These are phyloP conservation scores for Leccinum fibrillosum DNA, from an alignment of 768 basidiomycete species.

Conservation along the genomic window DNA sequence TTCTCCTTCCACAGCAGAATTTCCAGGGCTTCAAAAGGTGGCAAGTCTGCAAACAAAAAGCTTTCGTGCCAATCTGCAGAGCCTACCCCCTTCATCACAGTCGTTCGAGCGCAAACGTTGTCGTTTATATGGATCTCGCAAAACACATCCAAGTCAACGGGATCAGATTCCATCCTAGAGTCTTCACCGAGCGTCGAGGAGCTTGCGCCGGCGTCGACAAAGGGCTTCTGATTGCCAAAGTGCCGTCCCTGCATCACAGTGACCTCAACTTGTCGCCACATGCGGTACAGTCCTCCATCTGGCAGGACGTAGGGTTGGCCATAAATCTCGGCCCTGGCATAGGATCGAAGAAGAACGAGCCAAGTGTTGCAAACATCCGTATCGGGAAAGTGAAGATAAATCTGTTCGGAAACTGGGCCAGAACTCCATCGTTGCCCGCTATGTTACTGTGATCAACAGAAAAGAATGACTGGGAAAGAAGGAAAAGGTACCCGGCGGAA, in stretches of 20 bases:
- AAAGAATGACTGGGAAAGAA: constrained; percentile 1
- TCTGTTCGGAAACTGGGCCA: constrained; percentile 50
- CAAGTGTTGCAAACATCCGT: constrained; percentile 66
- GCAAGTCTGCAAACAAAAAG: constrained; percentile 71
- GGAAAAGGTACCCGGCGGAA: constrained; percentile 48
- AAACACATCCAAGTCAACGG: constrained; percentile 64
- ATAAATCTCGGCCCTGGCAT: constrained; percentile 77
- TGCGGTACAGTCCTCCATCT: constrained; percentile 77
- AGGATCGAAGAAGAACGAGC: constrained; percentile 77
- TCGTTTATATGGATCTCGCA: constrained; percentile 78
- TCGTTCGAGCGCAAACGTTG: constrained; percentile 68
- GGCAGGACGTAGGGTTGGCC: constrained; percentile 51
- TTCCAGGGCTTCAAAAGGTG: constrained; percentile 71
- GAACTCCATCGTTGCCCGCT: constrained; percentile 65
- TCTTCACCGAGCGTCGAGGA: constrained; percentile 31
- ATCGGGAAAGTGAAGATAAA: constrained; percentile 72
- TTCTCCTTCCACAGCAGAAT: constrained; percentile 70
- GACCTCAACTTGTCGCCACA: constrained; percentile 83
- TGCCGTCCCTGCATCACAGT: constrained; percentile 72
- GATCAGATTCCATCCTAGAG: constrained; percentile 42
- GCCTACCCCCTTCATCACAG: constrained; percentile 62
- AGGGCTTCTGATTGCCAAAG: constrained; percentile 51
- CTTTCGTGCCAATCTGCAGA: constrained; percentile 81
- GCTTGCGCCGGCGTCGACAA: constrained; percentile 25
- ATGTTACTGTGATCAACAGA: constrained; percentile 6